Base-by-base conservation (phyloP, 139 green algal species). In the Coccomyxa sp. region DNA sequence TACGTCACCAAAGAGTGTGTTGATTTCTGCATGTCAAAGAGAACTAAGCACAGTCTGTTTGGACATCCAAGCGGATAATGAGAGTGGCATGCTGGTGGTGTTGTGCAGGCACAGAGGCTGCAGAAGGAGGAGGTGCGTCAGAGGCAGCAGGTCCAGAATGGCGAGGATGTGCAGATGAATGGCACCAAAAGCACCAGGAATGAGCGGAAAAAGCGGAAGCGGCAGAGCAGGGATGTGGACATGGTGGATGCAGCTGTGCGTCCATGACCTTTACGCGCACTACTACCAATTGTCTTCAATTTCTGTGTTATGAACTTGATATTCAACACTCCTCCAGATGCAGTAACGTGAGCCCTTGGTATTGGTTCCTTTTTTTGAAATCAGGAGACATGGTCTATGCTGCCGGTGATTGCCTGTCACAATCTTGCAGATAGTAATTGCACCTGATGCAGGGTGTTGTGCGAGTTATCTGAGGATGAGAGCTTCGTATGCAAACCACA, bases 231-330 rank as follows among this genome's bases (percentile, higher is more conserved):
- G 10, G 86, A 89, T 21, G 83, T 87, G n/a, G 86, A 89, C 4
- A 89, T 89, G 86, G 75, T 9, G 23, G 86, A 87, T 79, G 86
- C 83, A 17, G 82, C 85, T 63, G 83, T 45, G 67, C 58, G 11
- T 58, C 17, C 21, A 38, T 25, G 67, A 21, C 77, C 7, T 9
- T 10, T 10, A 14, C 32, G 38, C 77, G 32, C 38, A 38, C 13
- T 0, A 32, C 10, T 81, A 15, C 31, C 10, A 21, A 7, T 21
- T 80, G 27, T 17, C 25, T 58, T n/a, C 31, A 3, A 16, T 80
- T 80, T 80, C 31, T n/a, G 30, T 58, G 76, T 17, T 27, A 3
- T 17, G 11, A 80, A 21, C 17, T 0, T 60, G 13, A 7, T 16
- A n/a, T 23, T 60, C 32, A 23, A 31, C 14, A 1, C 3, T 21